Evolutionary conservation across 352 stramenopile genomes (phyloP).

Genomic region (Paralagenidium karlingii): DNA sequence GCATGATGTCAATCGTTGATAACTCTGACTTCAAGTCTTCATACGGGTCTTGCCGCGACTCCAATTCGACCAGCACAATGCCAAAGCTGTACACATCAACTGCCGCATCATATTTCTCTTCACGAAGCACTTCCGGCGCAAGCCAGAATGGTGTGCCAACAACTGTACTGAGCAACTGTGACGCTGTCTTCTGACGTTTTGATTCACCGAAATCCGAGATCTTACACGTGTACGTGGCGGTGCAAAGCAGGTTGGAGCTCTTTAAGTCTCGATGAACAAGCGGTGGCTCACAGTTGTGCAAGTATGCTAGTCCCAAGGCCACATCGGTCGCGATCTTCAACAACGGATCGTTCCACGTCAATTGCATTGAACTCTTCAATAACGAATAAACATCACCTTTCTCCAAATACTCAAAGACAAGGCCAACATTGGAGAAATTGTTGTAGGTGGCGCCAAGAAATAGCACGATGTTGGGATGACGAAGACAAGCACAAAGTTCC

Average conservation of each 20-base stretch:
- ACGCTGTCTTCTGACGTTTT: slow-evolving; percentile 24
- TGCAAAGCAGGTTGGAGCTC: slow-evolving; percentile 63
- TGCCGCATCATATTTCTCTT: slow-evolving; percentile 69
- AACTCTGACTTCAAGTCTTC: slow-evolving; percentile 32
- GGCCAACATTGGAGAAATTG: slow-evolving; percentile 59
- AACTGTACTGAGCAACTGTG: slow-evolving; percentile 53
- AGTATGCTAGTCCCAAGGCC: slow-evolving; percentile 62
- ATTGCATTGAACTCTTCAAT: slow-evolving; percentile 38
- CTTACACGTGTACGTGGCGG: slow-evolving; percentile 65
- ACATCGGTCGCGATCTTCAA: slow-evolving; percentile 75
- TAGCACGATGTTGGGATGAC: slow-evolving; percentile 77
- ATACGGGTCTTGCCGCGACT: slow-evolving; percentile 64
- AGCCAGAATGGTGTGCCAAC: slow-evolving; percentile 80
- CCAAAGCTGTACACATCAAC: slow-evolving; percentile 84
- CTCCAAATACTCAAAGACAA: slow-evolving; percentile 72
- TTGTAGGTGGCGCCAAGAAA: slow-evolving; percentile 81
- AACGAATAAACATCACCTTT: slow-evolving; percentile 52
- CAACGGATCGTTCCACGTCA: slow-evolving; percentile 66
- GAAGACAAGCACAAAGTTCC: slow-evolving; percentile 62
- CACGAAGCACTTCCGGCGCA: slow-evolving; percentile 70
- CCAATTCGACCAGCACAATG: slow-evolving; percentile 76
- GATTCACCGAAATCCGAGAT: slow-evolving; percentile 74
- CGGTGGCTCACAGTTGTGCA: slow-evolving; percentile 70
- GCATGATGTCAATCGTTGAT: slow-evolving; percentile 75
- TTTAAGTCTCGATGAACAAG: slow-evolving; percentile 78